These are phyloP conservation scores for Tolypocladium inflatum DNA, from an alignment of 2,329 filamentous ascomycete genomes.

Conservation along the genomic window DNA sequence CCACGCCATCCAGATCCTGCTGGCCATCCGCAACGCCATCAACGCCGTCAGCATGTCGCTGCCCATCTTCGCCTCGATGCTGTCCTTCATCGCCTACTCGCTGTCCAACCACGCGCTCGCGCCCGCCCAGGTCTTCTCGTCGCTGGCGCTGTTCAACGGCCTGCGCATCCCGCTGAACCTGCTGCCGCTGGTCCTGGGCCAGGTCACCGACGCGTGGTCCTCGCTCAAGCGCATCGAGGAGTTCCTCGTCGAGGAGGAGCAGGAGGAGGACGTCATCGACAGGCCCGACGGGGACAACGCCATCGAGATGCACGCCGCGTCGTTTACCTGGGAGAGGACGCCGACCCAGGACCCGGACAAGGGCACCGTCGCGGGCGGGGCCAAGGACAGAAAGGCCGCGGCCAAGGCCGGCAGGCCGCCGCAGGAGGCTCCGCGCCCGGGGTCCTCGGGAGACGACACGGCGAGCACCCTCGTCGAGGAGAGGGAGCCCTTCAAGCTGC, in stretches of 20 bases:
- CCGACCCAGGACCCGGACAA: constrained; percentile 44
- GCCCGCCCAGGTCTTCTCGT: constrained; percentile 81
- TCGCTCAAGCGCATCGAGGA: constrained; percentile 81
- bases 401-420: constrained; percentile 23
- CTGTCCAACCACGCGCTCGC: constrained; percentile 56
- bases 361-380: constrained; percentile 23
- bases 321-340: constrained; percentile 80
- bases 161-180: constrained; percentile 84
- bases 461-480: constrained; percentile 48
- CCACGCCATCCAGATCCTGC: constrained; percentile 68
- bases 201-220: constrained; percentile 81
- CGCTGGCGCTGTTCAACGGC: constrained; percentile 85
- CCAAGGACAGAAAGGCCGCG: constrained; percentile 29
- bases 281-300: constrained; percentile 54
- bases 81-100: constrained; percentile 80
- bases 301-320: constrained; percentile 60
- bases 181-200: constrained; percentile 78
- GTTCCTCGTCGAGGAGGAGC: constrained; percentile 79
- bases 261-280: constrained; percentile 56
- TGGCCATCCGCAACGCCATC: constrained; percentile 78
- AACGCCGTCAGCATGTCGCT: constrained; percentile 76
- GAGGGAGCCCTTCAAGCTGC: constrained; percentile 62
- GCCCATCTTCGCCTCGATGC: constrained; percentile 90
- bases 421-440: constrained; percentile 16
- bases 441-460: constrained; percentile 32